Conservation (phyloP, 2,329 filamentous ascomycete species). For the Calonectria hongkongensis region DNA sequence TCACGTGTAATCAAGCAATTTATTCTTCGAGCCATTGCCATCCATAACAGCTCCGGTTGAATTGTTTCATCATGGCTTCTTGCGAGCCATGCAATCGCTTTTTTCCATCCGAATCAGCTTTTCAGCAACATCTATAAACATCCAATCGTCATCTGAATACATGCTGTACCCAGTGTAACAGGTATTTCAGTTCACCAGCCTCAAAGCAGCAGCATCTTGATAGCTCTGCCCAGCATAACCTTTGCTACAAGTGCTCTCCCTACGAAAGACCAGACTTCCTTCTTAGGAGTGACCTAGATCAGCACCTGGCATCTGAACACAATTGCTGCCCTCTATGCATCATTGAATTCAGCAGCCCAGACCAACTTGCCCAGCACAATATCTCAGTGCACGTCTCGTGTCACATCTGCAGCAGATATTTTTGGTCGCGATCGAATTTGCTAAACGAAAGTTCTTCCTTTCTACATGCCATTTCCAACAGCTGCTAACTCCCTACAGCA, state of each 20-base stretch:
- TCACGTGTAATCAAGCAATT: not conserved
- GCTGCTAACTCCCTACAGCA: conserved; percentile 1
- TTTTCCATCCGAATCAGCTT: conserved; percentile 4
- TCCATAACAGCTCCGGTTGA: not conserved
- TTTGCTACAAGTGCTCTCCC: conserved; percentile 20
- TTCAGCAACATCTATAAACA: conserved; percentile 11
- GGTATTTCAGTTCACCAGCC: conserved; percentile 7
- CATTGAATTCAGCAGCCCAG: not conserved
- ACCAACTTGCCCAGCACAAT: conserved; percentile 11
- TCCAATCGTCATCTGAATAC: not conserved
- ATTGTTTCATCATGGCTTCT: not conserved
- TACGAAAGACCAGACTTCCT: conserved; percentile 7
- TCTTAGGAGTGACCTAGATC: not conserved
- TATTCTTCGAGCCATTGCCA: not conserved
- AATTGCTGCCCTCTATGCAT: conserved; percentile 5
- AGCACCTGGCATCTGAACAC: conserved; percentile 15
- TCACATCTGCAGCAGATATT: conserved; percentile 12
- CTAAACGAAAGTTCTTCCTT: not conserved
- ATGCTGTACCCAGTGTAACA: not conserved
- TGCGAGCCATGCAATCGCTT: conserved; percentile 21
- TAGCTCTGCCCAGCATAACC: conserved; percentile 6
- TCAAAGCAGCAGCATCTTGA: conserved; percentile 17
- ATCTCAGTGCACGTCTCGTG: not conserved
- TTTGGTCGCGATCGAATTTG: not conserved
- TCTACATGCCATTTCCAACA: no score